Evolutionary conservation across 2,329 filamentous ascomycete species (phyloP).

Genomic region (Arthrobotrys iridis): DNA sequence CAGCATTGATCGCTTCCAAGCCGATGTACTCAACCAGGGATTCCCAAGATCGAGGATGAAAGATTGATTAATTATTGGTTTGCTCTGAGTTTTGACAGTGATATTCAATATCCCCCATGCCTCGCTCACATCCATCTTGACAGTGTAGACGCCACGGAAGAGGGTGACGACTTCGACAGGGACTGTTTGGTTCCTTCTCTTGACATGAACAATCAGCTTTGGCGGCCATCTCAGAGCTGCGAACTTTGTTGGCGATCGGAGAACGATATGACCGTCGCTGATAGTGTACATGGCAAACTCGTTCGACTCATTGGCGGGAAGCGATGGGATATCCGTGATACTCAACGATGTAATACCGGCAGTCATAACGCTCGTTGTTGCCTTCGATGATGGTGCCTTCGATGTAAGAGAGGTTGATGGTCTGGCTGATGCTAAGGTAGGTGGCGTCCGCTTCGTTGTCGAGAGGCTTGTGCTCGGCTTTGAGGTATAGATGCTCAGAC

Average conservation of each 20-base stretch:
- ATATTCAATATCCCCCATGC: slow-evolving; percentile 70
- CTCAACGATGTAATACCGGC: slow-evolving; percentile 38
- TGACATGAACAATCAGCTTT: slow-evolving; percentile 66
- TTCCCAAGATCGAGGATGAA: slow-evolving; percentile 71
- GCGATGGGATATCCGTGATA: slow-evolving; percentile 43
- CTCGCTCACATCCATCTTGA: slow-evolving; percentile 64
- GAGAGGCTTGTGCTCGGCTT: slow-evolving; percentile 30
- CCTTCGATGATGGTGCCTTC: slow-evolving; percentile 3
- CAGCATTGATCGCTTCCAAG: slow-evolving; percentile 61
- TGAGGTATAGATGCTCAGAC: slow-evolving; percentile 19
- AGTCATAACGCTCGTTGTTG: slow-evolving; percentile 38
- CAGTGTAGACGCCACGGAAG: slow-evolving; percentile 67
- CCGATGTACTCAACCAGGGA: slow-evolving; percentile 64
- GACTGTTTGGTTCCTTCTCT: slow-evolving; percentile 62
- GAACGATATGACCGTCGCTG: slow-evolving; percentile 67
- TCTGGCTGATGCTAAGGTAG: slow-evolving; percentile 1
- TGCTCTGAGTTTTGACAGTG: slow-evolving; percentile 69
- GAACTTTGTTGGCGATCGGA: slow-evolving; percentile 65
- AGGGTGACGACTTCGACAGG: slow-evolving; percentile 65
- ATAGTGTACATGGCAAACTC: slow-evolving; percentile 68
- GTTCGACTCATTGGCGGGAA: slow-evolving; percentile 59
- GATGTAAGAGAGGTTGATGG: background rate
- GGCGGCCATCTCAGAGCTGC: slow-evolving; percentile 63
- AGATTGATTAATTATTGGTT: slow-evolving; percentile 71
- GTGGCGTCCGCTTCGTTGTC: slow-evolving; percentile 22